Percentiles rank a stretch among this genome's conserved stretches.
Conservation (phyloP, 257 asterid species). For the Solanum neorickii region DNA sequence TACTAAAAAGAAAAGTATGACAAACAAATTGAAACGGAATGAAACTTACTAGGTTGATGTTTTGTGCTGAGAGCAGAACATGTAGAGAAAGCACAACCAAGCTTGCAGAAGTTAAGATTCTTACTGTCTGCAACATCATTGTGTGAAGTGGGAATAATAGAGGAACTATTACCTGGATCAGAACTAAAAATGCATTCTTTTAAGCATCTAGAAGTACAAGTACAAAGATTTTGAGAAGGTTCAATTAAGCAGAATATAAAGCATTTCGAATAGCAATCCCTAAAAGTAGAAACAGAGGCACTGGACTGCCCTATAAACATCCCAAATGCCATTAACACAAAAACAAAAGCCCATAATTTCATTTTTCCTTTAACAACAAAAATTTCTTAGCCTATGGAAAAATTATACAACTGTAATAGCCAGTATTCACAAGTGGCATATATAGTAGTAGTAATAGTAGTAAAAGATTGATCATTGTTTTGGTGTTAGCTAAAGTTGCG, state of each 20-base stretch:
- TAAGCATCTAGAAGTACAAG: conserved; percentile 81
- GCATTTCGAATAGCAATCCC: conserved; percentile 84
- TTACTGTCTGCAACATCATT: conserved; percentile 15
- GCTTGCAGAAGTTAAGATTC: conserved; percentile 63
- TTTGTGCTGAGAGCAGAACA: conserved; percentile 64
- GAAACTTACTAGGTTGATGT: conserved; percentile 49
- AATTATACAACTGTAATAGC: background rate
- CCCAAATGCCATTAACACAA: conserved; percentile 31
- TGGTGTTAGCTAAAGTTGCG: background rate
- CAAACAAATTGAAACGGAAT: background rate
- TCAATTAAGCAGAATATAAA: conserved; percentile 78
- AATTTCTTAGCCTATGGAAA: background rate
- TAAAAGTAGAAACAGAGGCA: conserved; percentile 60
- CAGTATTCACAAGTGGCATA: background rate
- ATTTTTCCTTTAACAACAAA: background rate
- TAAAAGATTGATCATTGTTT: background rate
- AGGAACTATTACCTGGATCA: background rate
- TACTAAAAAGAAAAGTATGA: background rate
- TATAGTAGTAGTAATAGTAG: background rate
- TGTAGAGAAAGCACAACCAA: conserved; percentile 75
- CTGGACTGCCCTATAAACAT: conserved; percentile 22
- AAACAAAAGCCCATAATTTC: conserved; percentile 19
- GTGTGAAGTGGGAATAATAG: background rate
- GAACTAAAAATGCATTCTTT: conserved; percentile 70
- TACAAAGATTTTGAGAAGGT: conserved; percentile 69